Evolutionary conservation across 805 yeast genomes (phyloP), one percentile per base, ranked within the genome.

Genomic region (Hanseniaspora valbyensis): DNA sequence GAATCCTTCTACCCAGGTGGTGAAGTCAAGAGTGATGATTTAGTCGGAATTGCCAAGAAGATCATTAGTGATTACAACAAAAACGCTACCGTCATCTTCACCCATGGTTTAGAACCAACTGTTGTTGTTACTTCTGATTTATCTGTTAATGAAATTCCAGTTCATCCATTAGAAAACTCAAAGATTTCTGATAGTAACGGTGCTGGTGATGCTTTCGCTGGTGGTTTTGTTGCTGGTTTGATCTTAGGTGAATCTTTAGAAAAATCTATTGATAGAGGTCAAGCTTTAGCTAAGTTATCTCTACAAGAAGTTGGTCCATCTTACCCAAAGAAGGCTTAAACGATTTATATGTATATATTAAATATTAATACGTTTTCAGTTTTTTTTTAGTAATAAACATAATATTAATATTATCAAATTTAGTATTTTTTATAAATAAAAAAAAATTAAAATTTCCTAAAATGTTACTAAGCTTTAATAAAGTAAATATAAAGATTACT

Each of bases 131-230:
- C 77, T 43, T 76, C 78, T 63, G 74, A 77, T 57, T 66, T 66
- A 46, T 57, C 68, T 39, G 59, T 73, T 34, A 77, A 75, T 52
- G 65, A 74, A 36, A 80, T 66, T 73, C 73, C 82, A 45, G 95
- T 92, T 51, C 83, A 77, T 58, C 76, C 81, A 53, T 77, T 92
- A 62, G 83, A 76, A 38, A 59, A 77, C 41, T 68, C 74, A 42
- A 74, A 81, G 68, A 75, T 92, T 54, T 80, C 75, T 53, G 99
- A 92, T 73, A 86, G 97, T 62, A 92, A 90, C 72, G 98, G 98
- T 72, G 97, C 97, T 42, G 97, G 97, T 68, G 96, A 90, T 66
- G 96, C 96, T 13, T 90, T 90, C 64, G 97, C 96, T 52, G 94
- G 92, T 61, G 97, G 97, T 53, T 89, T 90, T 68, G 69, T 88